Conservation (phyloP, 495 filamentous ascomycete species). For the Pseudotulostoma volvatum region DNA sequence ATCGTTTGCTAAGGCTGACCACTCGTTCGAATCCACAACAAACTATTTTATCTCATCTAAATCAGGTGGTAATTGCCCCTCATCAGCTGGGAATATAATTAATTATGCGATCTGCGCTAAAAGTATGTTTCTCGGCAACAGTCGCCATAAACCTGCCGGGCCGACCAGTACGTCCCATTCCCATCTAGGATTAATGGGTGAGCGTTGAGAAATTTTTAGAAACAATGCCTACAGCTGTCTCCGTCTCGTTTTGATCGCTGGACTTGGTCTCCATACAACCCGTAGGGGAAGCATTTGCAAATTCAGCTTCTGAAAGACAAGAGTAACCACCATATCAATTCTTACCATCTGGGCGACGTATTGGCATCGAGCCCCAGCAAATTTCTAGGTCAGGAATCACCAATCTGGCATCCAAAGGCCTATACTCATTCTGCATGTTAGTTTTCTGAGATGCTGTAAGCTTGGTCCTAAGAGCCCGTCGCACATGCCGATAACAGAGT, state of each 20-base stretch:
- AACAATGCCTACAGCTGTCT: not conserved
- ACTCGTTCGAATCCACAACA: too few species aligned
- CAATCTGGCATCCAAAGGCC: not conserved
- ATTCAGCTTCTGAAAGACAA: not conserved
- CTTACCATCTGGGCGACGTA: not conserved
- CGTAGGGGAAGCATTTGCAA: not conserved
- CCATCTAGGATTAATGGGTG: too few species aligned
- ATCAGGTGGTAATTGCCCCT: too few species aligned
- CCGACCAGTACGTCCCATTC: too few species aligned
- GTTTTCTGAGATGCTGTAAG: not conserved
- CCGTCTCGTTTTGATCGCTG: not conserved
- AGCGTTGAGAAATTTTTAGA: not conserved
- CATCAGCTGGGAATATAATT: too few species aligned
- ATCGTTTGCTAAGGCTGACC: too few species aligned
- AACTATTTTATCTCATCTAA: too few species aligned
- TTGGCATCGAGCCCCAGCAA: not conserved
- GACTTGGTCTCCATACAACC: not conserved
- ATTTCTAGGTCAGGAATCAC: not conserved
- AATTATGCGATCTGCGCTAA: too few species aligned
- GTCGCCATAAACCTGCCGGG: too few species aligned
- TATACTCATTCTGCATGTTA: not conserved
- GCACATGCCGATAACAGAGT: too few species aligned
- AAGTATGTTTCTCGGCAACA: too few species aligned
- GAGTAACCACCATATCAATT: not conserved
- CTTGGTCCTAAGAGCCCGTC: not conserved